These are phyloP conservation scores for Candida sojae DNA, from an alignment of 1,139 yeast species.

Conservation along the genomic window DNA sequence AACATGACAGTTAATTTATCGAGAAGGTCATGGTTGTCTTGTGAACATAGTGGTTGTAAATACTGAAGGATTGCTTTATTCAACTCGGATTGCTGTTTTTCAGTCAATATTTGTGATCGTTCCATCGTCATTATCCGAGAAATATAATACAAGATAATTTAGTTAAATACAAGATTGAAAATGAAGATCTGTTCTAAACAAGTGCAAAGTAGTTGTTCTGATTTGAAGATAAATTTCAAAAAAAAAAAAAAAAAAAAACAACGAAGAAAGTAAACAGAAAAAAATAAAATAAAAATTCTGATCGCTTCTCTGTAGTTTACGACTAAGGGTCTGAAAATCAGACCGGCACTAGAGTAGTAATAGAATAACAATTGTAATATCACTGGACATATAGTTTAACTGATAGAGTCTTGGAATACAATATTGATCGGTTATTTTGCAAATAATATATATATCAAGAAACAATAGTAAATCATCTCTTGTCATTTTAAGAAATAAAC, in stretches of 20 bases:
- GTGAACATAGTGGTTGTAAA: slow-evolving; percentile 33
- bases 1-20: slow-evolving; percentile 17
- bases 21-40: slow-evolving; percentile 12
- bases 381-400: no score
- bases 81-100: slow-evolving; percentile 54
- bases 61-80: slow-evolving; percentile 60
- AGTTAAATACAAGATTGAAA: not conserved
- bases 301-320: no score
- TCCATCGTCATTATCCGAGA: slow-evolving; percentile 2
- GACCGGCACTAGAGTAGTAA: no score
- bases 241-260: not conserved
- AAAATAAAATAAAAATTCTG: no score
- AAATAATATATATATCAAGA: slow-evolving; percentile 1
- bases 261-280: not conserved
- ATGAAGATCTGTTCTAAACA: not conserved
- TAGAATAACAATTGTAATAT: no score
- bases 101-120: slow-evolving; percentile 36
- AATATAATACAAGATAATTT: not conserved
- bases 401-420: no score
- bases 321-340: no score
- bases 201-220: not conserved
- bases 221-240: not conserved
- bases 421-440: not conserved
- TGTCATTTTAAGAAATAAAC: not conserved
- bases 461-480: not conserved